phyloP scores from a whole-genome alignment of 495 filamentous ascomycete species.

The Annulohypoxylon stygium region DNA sequence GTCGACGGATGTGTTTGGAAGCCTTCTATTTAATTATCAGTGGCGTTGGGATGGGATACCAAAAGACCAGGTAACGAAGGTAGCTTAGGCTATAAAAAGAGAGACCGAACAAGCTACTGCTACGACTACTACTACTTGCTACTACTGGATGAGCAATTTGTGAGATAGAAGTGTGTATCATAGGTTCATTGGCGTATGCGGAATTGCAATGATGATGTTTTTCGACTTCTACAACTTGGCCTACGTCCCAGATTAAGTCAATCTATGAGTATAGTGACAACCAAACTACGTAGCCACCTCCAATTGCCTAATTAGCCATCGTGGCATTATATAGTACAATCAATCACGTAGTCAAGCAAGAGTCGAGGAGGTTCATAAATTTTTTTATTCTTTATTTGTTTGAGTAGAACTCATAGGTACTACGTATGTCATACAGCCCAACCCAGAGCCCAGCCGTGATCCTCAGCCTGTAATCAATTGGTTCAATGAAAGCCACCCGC shows the following conservation, averaged over 20 bases:
- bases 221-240: conserved; percentile 11
- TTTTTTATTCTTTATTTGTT: conserved; percentile 31
- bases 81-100: conserved; percentile 19
- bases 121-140: conserved; percentile 2
- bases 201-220: conserved; percentile 34
- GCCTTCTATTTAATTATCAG: conserved; percentile 19
- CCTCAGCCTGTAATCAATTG: conserved; percentile 31
- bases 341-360: neutral
- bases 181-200: conserved; percentile 42
- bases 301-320: neutral
- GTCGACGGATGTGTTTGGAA: neutral
- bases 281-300: neutral
- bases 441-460: conserved; percentile 32
- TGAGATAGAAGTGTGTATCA: conserved; percentile 36
- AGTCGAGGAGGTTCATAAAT: neutral
- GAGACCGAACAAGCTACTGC: conserved; percentile 30
- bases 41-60: conserved; percentile 48
- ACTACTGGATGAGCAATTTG: conserved; percentile 26
- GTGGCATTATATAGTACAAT: neutral
- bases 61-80: conserved; percentile 36
- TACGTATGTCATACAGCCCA: conserved; percentile 34
- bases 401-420: conserved; percentile 19
- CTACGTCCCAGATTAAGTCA: neutral
- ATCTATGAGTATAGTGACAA: neutral
- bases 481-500: conserved; percentile 32